Percentiles rank a stretch among this genome's conserved stretches.
phyloP scores from a whole-genome alignment of 805 yeast species.

The Torulaspora maleeae region DNA sequence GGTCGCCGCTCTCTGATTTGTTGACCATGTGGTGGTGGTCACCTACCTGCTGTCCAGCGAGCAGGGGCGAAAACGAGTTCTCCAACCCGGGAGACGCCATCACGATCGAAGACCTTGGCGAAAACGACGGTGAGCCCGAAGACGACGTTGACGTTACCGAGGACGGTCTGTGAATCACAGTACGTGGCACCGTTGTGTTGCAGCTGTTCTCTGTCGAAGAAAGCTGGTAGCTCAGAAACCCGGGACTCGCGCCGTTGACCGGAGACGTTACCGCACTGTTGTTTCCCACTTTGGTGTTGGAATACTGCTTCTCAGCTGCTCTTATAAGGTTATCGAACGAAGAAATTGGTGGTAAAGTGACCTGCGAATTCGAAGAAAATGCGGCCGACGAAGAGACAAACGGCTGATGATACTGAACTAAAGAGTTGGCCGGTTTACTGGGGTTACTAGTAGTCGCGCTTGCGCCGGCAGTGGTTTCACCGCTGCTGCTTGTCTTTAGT shows the following conservation, averaged over 20 bases:
- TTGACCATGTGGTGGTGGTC: slow-evolving; percentile 1
- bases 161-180: slow-evolving; percentile 19
- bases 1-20: neutral
- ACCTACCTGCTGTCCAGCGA: neutral
- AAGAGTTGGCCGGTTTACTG: neutral
- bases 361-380: slow-evolving; percentile 8
- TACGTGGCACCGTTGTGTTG: slow-evolving; percentile 24
- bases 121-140: slow-evolving; percentile 14
- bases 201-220: slow-evolving; percentile 8
- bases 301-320: slow-evolving; percentile 29
- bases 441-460: neutral
- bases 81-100: slow-evolving; percentile 8
- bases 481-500: neutral
- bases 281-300: slow-evolving; percentile 1
- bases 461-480: neutral
- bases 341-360: slow-evolving; percentile 30
- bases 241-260: slow-evolving; percentile 8
- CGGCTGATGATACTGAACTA: slow-evolving; percentile 5
- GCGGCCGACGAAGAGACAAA: slow-evolving; percentile 3
- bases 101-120: slow-evolving; percentile 21
- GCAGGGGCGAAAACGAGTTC: slow-evolving; percentile 6
- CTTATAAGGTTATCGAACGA: slow-evolving; percentile 31
- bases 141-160: slow-evolving; percentile 9
- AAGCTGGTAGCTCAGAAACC: slow-evolving; percentile 13
- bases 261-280: slow-evolving; percentile 2